phyloP scores from a whole-genome alignment of 345 rosid species.

The Syzygium aqueum region DNA sequence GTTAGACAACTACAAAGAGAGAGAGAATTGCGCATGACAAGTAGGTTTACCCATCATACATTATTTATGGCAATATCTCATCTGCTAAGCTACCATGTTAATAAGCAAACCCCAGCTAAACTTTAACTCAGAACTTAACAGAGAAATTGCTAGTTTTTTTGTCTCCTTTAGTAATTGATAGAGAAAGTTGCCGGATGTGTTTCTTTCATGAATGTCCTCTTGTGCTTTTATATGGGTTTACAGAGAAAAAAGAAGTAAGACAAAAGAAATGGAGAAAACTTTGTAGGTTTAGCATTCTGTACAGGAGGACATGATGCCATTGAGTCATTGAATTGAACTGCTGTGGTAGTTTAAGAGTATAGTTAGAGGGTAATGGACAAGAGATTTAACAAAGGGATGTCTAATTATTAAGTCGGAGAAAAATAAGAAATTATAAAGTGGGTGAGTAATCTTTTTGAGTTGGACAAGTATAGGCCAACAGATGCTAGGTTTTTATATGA shows the following conservation, averaged over 20 bases:
- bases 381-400: not conserved
- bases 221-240: not conserved
- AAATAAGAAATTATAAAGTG: not conserved
- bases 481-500: not conserved
- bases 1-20: not conserved
- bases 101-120: not conserved
- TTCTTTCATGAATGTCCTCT: not conserved
- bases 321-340: not conserved
- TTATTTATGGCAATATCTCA: not conserved
- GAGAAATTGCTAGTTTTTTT: not conserved
- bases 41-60: not conserved
- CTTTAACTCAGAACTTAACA: not conserved
- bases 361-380: not conserved
- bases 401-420: not conserved
- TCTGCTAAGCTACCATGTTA: not conserved
- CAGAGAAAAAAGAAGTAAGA: not conserved
- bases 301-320: not conserved
- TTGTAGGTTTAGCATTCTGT: not conserved
- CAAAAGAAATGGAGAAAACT: not conserved
- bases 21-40: not conserved
- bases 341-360: not conserved
- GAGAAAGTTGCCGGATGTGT: not conserved
- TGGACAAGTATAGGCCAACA: not conserved
- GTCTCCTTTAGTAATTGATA: not conserved
- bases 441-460: not conserved